A percentile compares a stretch with the other conserved stretches of the same genome.
Evolutionary conservation across 768 basidiomycete genomes (phyloP).

Genomic region (Lactarius sanguifluus): DNA sequence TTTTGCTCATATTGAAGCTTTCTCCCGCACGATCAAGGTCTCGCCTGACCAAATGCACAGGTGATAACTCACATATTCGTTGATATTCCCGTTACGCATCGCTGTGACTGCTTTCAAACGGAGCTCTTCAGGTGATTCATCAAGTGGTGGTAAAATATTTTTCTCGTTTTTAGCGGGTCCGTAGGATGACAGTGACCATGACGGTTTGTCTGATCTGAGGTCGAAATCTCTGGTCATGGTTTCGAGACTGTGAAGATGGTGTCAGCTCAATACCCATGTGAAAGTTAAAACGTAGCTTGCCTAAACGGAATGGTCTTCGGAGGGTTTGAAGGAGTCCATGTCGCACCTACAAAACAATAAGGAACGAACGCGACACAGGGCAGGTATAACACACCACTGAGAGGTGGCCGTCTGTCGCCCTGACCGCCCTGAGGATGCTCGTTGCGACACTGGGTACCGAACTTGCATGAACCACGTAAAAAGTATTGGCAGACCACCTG

Average conservation of each 20-base stretch:
- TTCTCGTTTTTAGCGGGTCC: conserved; percentile 73
- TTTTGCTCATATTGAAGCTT: conserved; percentile 56
- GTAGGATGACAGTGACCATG: conserved; percentile 79
- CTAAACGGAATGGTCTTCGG: conserved; percentile 27
- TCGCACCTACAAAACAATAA: conserved; percentile 27
- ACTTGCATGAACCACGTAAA: conserved; percentile 60
- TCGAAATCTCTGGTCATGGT: conserved; percentile 57
- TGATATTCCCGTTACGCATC: conserved; percentile 48
- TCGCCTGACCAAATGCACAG: neutral
- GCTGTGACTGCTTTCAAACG: conserved; percentile 60
- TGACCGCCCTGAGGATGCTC: conserved; percentile 49
- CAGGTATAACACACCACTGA: conserved; percentile 45
- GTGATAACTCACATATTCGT: conserved; percentile 62
- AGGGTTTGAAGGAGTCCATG: conserved; percentile 15
- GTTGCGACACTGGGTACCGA: conserved; percentile 59
- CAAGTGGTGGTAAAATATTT: conserved; percentile 57
- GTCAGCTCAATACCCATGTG: neutral
- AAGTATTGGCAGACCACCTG: conserved; percentile 60
- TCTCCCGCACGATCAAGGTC: conserved; percentile 7
- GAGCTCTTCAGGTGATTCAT: conserved; percentile 76
- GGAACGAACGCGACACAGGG: conserved; percentile 21
- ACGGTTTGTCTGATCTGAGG: conserved; percentile 54
- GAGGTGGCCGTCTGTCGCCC: conserved; percentile 36
- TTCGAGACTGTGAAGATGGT: conserved; percentile 49
- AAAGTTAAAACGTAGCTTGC: conserved; percentile 9